These are phyloP conservation scores for Pseudozyma pruni DNA, from an alignment of 1,284 basidiomycete genomes.

Conservation along the genomic window DNA sequence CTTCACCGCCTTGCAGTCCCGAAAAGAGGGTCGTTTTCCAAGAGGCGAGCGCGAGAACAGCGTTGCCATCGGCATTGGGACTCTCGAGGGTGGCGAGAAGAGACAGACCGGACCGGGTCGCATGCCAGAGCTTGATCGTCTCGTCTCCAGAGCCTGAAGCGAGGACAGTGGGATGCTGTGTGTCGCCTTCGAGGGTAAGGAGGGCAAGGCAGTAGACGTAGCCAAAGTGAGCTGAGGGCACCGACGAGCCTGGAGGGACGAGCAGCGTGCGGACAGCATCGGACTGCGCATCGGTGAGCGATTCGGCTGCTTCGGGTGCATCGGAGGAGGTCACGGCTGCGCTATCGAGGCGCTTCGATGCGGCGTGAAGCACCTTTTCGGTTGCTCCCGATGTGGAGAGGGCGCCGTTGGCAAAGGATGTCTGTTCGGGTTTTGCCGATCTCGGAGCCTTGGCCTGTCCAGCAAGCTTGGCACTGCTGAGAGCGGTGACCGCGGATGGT, in stretches of 20 bases:
- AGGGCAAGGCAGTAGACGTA: slow-evolving; percentile 89
- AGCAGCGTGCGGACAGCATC: slow-evolving; percentile 34
- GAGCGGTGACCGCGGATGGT: background rate
- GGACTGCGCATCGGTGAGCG: background rate
- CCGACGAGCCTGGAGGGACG: slow-evolving; percentile 34
- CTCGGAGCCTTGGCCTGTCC: background rate
- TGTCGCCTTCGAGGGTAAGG: slow-evolving; percentile 68
- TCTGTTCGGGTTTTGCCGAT: background rate
- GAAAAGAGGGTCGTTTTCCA: slow-evolving; percentile 84
- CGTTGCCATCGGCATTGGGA: slow-evolving; percentile 67
- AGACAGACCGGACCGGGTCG: slow-evolving; percentile 70
- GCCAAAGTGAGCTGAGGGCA: slow-evolving; percentile 86
- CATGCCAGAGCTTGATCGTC: slow-evolving; percentile 88
- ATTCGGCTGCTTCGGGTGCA: background rate
- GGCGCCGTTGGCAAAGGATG: background rate
- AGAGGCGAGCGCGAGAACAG: slow-evolving; percentile 80
- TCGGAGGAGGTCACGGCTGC: slow-evolving; percentile 2
- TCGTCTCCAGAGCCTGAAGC: slow-evolving; percentile 77
- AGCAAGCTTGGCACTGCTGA: slow-evolving; percentile 1
- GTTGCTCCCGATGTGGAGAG: slow-evolving; percentile 15
- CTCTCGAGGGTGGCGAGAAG: slow-evolving; percentile 73
- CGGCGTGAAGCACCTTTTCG: slow-evolving; percentile 32
- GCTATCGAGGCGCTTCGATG: slow-evolving; percentile 29
- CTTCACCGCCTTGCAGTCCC: slow-evolving; percentile 91
- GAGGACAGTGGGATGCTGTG: slow-evolving; percentile 34